Conservation (phyloP, 106 monocot genomes). For the Dioscorea alata region DNA sequence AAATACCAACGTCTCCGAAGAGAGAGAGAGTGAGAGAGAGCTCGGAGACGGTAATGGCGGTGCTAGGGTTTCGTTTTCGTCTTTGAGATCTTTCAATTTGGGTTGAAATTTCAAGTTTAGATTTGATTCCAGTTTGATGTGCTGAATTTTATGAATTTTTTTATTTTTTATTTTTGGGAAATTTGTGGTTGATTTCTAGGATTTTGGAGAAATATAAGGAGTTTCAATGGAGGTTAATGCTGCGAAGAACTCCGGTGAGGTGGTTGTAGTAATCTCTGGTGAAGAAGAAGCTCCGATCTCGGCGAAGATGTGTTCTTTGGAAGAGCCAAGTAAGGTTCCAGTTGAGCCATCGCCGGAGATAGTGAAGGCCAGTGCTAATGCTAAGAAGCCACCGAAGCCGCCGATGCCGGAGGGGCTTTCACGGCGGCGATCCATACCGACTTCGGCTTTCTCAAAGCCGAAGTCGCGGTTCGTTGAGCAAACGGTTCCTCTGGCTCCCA, state of each 20-base stretch:
- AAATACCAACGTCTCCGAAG: too few relatives aligned
- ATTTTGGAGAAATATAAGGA: too few relatives aligned
- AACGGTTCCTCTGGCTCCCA: not conserved
- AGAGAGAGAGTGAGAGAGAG: too few relatives aligned
- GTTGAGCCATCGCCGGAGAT: constrained; percentile 16
- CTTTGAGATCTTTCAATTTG: too few relatives aligned
- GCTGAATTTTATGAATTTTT: too few relatives aligned
- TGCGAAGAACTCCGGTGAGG: constrained; percentile 13
- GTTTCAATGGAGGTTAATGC: too few relatives aligned
- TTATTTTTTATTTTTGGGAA: too few relatives aligned
- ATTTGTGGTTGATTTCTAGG: too few relatives aligned
- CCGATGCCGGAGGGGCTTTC: constrained; percentile 28
- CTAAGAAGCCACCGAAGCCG: constrained; percentile 35
- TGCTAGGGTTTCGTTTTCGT: too few relatives aligned
- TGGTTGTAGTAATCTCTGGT: constrained; percentile 21
- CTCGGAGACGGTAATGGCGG: too few relatives aligned
- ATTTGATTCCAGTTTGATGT: too few relatives aligned
- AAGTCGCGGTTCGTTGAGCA: constrained; percentile 63
- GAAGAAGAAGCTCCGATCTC: not conserved
- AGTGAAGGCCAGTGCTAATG: constrained; percentile 6
- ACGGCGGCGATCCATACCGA: constrained; percentile 34
- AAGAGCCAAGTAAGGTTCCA: not conserved
- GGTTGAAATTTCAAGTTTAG: too few relatives aligned
- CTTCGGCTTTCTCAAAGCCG: constrained; percentile 25
- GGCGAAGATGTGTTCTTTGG: constrained; percentile 4